Conservation (phyloP, 2,329 filamentous ascomycete species). For the Penicillium concentricum region DNA sequence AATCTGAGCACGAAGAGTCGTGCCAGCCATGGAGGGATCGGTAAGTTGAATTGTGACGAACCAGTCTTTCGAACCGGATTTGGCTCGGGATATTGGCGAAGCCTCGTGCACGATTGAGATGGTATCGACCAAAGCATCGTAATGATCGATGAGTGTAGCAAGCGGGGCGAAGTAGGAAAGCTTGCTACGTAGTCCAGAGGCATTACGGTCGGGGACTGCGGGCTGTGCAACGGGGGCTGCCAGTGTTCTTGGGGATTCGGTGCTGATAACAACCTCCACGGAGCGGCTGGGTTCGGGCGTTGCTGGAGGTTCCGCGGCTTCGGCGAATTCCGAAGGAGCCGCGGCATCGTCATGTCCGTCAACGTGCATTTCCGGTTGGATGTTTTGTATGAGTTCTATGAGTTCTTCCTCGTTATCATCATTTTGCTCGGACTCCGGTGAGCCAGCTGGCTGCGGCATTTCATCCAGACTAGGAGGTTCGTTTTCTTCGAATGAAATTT, state of each 20-base stretch:
- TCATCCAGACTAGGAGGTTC: not conserved
- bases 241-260: not conserved
- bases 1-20: conserved; percentile 41
- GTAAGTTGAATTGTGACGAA: conserved; percentile 43
- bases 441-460: not conserved
- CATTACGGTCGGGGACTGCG: conserved; percentile 24
- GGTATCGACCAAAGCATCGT: conserved; percentile 41
- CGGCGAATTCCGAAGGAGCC: not conserved
- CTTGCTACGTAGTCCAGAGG: conserved; percentile 40
- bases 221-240: conserved; percentile 4
- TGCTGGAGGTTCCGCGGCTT: not conserved
- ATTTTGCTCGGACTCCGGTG: not conserved
- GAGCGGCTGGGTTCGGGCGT: not conserved
- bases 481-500: not conserved
- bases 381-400: not conserved
- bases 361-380: not conserved
- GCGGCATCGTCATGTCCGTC: not conserved
- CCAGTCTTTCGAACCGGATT: conserved; percentile 42
- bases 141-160: conserved; percentile 44
- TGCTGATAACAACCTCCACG: not conserved
- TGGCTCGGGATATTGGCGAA: conserved; percentile 33
- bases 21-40: conserved; percentile 45
- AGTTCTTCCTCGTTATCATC: not conserved
- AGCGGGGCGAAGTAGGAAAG: conserved; percentile 46
- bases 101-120: conserved; percentile 42